Conservation (phyloP, 768 basidiomycete genomes). For the Suillus spraguei region DNA sequence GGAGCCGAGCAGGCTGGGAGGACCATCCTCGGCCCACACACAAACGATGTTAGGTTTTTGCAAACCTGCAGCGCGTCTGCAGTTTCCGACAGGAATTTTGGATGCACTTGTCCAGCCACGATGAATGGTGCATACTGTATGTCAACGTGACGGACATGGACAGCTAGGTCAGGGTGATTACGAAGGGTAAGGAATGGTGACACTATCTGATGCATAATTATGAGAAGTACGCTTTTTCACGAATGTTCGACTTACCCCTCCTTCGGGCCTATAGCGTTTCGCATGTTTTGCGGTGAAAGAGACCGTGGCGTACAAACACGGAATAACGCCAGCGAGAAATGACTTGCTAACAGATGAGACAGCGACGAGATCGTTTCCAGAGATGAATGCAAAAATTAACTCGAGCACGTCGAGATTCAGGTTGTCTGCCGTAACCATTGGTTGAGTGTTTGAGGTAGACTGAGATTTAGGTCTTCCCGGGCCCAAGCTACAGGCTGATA, state of each 20-base stretch:
- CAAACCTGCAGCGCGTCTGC: slow-evolving; percentile 48
- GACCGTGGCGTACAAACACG: slow-evolving; percentile 61
- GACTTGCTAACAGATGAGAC: slow-evolving; percentile 66
- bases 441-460: not conserved
- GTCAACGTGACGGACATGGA: slow-evolving; percentile 63
- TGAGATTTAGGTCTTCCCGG: not conserved
- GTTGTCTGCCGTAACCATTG: slow-evolving; percentile 68
- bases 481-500: no score
- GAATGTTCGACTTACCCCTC: slow-evolving; percentile 37
- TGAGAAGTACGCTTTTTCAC: not conserved
- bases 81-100: slow-evolving; percentile 57
- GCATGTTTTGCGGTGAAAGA: slow-evolving; percentile 56
- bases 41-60: slow-evolving; percentile 57
- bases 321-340: slow-evolving; percentile 65
- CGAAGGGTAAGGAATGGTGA: slow-evolving; percentile 66
- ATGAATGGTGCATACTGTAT: slow-evolving; percentile 49
- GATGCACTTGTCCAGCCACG: slow-evolving; percentile 38
- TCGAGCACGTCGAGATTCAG: slow-evolving; percentile 75
- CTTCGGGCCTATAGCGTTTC: slow-evolving; percentile 47
- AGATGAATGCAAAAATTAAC: slow-evolving; percentile 59
- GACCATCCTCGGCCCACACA: slow-evolving; percentile 45
- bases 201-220: slow-evolving; percentile 32
- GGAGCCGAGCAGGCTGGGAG: slow-evolving; percentile 52
- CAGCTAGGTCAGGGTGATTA: slow-evolving; percentile 52
- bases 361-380: slow-evolving; percentile 55